These are phyloP conservation scores for Physocladia obscura DNA, from an alignment of 192 early-diverging fungal genomes.

Conservation along the genomic window DNA sequence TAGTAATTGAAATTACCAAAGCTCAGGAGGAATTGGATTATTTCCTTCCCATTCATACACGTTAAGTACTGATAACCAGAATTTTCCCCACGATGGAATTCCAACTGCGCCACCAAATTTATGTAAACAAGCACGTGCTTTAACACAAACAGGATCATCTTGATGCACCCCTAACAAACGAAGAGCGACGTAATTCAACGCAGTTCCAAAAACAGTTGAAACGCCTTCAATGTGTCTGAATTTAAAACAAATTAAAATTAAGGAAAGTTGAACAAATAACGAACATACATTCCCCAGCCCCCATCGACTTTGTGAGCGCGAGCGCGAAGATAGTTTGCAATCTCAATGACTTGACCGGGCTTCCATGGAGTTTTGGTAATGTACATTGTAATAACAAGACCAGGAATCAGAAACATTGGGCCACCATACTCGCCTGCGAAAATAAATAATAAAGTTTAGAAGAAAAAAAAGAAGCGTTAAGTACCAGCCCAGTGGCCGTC, in stretches of 20 bases:
- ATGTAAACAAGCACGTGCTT: conserved; percentile 80
- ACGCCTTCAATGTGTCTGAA: conserved; percentile 82
- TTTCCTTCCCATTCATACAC: conserved; percentile 95
- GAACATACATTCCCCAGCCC: conserved; percentile 88
- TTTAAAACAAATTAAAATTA: background rate
- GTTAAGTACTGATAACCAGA: conserved; percentile 90
- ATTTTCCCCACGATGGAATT: conserved; percentile 95
- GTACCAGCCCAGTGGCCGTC: conserved; percentile 78
- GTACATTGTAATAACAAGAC: conserved; percentile 85
- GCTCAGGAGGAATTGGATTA: conserved; percentile 93
- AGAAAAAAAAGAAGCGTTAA: background rate
- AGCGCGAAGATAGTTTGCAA: conserved; percentile 84
- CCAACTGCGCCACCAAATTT: conserved; percentile 80
- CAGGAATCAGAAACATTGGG: conserved; percentile 94
- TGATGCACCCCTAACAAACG: conserved; percentile 82
- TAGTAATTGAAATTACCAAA: conserved; percentile 57
- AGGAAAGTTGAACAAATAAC: background rate
- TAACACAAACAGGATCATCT: conserved; percentile 83
- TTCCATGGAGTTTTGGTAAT: conserved; percentile 72
- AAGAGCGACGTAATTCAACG: conserved; percentile 88
- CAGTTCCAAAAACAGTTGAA: conserved; percentile 95
- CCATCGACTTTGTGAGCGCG: conserved; percentile 82
- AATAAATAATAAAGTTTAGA: background rate
- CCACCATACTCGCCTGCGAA: conserved; percentile 94
- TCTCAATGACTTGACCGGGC: conserved; percentile 68